Percentiles rank a stretch among this genome's conserved stretches.
These are phyloP conservation scores for Termitomyces sp. DNA, from an alignment of 768 basidiomycete genomes.

Conservation along the genomic window DNA sequence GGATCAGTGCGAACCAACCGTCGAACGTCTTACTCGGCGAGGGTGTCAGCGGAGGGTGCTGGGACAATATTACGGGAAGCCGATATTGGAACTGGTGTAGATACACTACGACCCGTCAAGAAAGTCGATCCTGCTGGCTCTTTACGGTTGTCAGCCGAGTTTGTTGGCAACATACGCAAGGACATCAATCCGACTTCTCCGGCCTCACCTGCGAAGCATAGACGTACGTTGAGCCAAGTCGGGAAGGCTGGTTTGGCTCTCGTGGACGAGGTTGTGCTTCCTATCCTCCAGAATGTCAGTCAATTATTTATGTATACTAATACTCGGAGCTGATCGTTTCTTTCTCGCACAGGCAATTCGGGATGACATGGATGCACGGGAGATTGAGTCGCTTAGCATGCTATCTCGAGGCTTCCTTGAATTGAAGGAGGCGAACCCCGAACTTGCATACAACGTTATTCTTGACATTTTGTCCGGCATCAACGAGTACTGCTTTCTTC, in stretches of 20 bases:
- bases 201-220: constrained; percentile 47
- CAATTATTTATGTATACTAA: constrained; percentile 1
- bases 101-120: constrained; percentile 92
- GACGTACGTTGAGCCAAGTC: constrained; percentile 49
- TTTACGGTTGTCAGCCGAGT: constrained; percentile 73
- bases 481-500: constrained; percentile 67
- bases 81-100: constrained; percentile 83
- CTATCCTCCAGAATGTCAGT: constrained; percentile 67
- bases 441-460: constrained; percentile 82
- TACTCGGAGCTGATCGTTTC: background rate
- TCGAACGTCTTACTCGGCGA: constrained; percentile 77
- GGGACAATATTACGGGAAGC: constrained; percentile 79
- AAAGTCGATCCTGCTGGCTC: constrained; percentile 82
- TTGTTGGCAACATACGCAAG: constrained; percentile 68
- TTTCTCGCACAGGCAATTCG: constrained; percentile 49
- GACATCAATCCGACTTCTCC: constrained; percentile 48
- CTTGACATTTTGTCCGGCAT: constrained; percentile 88
- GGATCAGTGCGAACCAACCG: constrained; percentile 61
- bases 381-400: constrained; percentile 88
- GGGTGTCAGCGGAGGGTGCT: constrained; percentile 53
- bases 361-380: constrained; percentile 85
- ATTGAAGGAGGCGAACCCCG: constrained; percentile 77
- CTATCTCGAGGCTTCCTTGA: constrained; percentile 87
- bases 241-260: constrained; percentile 65
- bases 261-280: constrained; percentile 83